Evolutionary conservation across 169 alveolate genomes (phyloP).

Genomic region (Eimeria necatrix): DNA sequence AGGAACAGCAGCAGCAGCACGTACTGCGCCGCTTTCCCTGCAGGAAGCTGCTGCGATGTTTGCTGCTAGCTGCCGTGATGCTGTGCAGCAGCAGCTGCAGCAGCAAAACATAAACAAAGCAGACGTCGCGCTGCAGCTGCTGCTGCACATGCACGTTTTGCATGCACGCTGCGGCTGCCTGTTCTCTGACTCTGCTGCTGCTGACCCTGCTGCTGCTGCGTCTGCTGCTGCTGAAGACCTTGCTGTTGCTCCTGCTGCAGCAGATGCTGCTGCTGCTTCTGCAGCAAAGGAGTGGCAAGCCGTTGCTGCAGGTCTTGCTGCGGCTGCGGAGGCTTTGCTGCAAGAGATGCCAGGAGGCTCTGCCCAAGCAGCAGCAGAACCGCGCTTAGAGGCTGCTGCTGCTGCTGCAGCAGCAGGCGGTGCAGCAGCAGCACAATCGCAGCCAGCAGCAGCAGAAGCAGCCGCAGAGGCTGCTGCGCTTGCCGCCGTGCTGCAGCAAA

Average conservation of each 20-base stretch:
- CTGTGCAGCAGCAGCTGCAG: constrained; percentile 61
- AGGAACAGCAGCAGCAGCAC: constrained; percentile 21
- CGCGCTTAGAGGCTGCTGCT: neutral
- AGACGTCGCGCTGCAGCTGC: constrained; percentile 28
- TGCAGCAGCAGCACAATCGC: neutral
- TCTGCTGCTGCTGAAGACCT: constrained; percentile 1
- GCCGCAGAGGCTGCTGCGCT: constrained; percentile 47
- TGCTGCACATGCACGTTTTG: constrained; percentile 58
- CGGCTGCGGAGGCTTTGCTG: constrained; percentile 6
- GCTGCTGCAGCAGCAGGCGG: neutral
- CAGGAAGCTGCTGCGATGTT: constrained; percentile 7
- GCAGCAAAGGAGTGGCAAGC: too few species aligned
- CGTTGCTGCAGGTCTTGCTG: constrained; percentile 18
- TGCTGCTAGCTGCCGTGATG: constrained; percentile 62
- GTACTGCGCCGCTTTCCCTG: neutral
- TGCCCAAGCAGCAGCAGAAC: neutral
- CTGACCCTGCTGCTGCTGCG: constrained; percentile 34
- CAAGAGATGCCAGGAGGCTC: neutral
- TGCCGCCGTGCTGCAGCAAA: neutral
- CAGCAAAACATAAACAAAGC: neutral
- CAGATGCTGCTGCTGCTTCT: too few species aligned
- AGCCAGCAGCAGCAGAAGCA: neutral
- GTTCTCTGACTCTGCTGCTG: constrained; percentile 1
- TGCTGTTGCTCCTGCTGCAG: too few species aligned
- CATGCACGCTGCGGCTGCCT: constrained; percentile 60